phyloP scores from a whole-genome alignment of 2,329 filamentous ascomycete species.

The Zymoseptoria tritici region DNA sequence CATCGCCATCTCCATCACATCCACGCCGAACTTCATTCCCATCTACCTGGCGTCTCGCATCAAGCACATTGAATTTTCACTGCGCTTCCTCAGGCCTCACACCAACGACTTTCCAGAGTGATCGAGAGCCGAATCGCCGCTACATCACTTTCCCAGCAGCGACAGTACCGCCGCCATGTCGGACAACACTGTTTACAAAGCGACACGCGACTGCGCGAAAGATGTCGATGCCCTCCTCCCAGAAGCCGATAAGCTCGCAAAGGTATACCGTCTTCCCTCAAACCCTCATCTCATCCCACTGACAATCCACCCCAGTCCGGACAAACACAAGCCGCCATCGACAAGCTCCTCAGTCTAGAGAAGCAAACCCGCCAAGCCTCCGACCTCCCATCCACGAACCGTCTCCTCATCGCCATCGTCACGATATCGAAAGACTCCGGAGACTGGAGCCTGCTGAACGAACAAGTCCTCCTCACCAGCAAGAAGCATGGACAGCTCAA shows the following conservation, averaged over 20 bases:
- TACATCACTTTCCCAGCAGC: not conserved
- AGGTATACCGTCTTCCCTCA: conserved; percentile 6
- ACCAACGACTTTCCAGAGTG: not conserved
- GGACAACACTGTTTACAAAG: conserved; percentile 67
- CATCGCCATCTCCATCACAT: not conserved
- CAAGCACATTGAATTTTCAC: not conserved
- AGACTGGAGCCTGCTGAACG: conserved; percentile 92
- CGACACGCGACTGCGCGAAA: conserved; percentile 98
- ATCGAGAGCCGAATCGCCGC: not conserved
- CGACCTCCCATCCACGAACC: conserved; percentile 89
- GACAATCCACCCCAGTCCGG: conserved; percentile 42
- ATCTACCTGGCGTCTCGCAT: not conserved
- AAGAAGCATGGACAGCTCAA: conserved; percentile 99
- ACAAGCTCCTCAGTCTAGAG: conserved; percentile 86
- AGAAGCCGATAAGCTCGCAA: conserved; percentile 78
- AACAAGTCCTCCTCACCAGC: conserved; percentile 89
- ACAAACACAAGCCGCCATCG: conserved; percentile 79
- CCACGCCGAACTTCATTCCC: not conserved
- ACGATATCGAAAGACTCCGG: conserved; percentile 88
- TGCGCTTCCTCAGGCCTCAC: not conserved
- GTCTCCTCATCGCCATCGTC: conserved; percentile 78
- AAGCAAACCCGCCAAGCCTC: conserved; percentile 97
- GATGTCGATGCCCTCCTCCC: conserved; percentile 88
- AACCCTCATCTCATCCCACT: not conserved
- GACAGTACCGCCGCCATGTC: conserved; percentile 53